Evolutionary conservation across 2,329 filamentous ascomycete species (phyloP).

Genomic region (Colletotrichum chlorophyti): DNA sequence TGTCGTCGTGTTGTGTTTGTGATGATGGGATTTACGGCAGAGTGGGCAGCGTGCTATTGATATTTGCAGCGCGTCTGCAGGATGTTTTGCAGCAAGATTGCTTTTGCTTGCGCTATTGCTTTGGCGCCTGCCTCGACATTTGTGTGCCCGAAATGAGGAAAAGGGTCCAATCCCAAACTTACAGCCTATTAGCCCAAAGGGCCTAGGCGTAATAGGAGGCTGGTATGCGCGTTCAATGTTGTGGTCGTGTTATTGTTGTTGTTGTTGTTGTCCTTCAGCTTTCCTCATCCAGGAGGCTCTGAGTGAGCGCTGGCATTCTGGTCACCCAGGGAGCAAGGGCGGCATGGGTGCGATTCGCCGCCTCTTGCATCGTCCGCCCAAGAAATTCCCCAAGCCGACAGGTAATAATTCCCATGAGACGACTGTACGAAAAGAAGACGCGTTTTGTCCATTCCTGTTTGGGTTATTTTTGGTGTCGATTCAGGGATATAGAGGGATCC

Average conservation of each 20-base stretch:
- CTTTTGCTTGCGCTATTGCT: neutral
- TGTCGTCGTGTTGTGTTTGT: neutral
- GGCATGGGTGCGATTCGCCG: conserved; percentile 22
- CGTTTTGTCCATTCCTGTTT: conserved; percentile 16
- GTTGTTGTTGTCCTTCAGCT: neutral
- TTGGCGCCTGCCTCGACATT: neutral
- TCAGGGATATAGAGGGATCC: neutral
- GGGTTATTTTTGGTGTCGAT: neutral
- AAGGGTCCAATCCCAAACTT: conserved; percentile 2
- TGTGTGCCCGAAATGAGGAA: neutral
- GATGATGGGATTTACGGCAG: no score
- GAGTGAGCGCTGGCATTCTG: conserved; percentile 16
- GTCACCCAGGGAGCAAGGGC: conserved; percentile 23
- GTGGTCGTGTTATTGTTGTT: conserved; percentile 23
- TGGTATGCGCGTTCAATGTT: conserved; percentile 19
- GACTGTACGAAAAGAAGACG: no score
- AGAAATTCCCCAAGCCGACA: conserved; percentile 26
- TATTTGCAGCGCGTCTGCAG: conserved; percentile 1
- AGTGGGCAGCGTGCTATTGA: conserved; percentile 1
- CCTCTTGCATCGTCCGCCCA: conserved; percentile 2
- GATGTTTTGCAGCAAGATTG: conserved; percentile 5
- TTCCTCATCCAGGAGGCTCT: conserved; percentile 13
- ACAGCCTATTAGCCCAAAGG: no score
- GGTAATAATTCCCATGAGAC: conserved; percentile 8
- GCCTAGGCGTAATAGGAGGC: no score